Evolutionary conservation across 345 rosid species (phyloP), one percentile per base, ranked within the genome.

Genomic region (Ricinus communis): DNA sequence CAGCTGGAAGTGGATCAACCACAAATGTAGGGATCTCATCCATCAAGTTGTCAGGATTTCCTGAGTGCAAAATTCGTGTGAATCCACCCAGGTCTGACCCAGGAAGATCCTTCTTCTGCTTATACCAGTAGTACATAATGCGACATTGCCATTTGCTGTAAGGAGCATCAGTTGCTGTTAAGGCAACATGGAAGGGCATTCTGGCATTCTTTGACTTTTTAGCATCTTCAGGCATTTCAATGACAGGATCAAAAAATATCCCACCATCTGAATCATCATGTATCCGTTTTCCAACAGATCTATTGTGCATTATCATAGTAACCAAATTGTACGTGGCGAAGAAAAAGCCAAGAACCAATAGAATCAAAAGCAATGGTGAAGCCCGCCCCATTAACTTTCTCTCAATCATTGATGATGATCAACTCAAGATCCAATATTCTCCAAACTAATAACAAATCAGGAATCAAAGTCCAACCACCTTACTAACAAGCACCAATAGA

Each of bases 81-180:
- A 95, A 95, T 58, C 91, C 93, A 18, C 99, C 99, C 96, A 95
- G 90, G 52, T 87, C 94, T 0, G 99, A 95, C 24, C 91, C 91
- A 13, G 89, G 93, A 75, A 80, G 73, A 74, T 88, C 85, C 83
- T 84, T 95, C 71, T 77, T 72, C 89, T 83, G 85, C 75, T 84
- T 90, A 77, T 89, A 95, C 98, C 98, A 95, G 66, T 95, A 95
- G 74, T 92, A 90, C 98, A 95, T 90, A 0, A 95, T 90, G 62
- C 97, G 97, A 77, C 97, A 89, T 71, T 95, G 99, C 99, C 99
- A 92, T 77, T 88, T 84, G 73, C 88, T 92, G 71, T 95, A 95
- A 59, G 82, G 78, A 45, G 96, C 88, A 81, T 89, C 97, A 1
- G 96, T 89, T 13, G 99, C 94, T 9, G 99, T 95, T 53, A 95